phyloP scores from a whole-genome alignment of 1,284 basidiomycete species.

The Stygiomarasmius scandens region DNA sequence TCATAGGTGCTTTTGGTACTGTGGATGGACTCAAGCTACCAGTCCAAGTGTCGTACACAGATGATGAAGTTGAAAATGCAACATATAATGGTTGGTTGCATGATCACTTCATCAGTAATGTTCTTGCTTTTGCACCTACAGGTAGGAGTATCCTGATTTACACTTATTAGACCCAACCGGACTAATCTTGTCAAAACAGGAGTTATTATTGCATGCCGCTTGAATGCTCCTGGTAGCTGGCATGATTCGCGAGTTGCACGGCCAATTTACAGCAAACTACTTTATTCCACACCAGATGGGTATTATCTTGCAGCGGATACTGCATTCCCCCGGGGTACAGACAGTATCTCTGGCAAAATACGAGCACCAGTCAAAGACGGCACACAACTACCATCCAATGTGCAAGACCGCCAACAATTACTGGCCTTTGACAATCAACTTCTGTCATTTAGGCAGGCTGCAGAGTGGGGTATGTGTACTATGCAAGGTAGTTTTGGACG shows the following conservation, averaged over 20 bases:
- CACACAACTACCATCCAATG: conserved; percentile 27
- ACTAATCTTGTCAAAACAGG: conserved; percentile 23
- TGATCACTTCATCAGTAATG: conserved; percentile 39
- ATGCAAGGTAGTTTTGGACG: conserved; percentile 46
- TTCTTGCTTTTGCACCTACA: conserved; percentile 32
- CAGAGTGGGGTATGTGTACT: conserved; percentile 47
- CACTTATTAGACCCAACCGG: background rate
- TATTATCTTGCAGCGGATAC: conserved; percentile 47
- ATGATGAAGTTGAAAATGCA: conserved; percentile 47
- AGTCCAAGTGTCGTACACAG: conserved; percentile 29
- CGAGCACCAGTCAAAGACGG: conserved; percentile 43
- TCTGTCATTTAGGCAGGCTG: conserved; percentile 42
- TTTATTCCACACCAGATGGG: conserved; percentile 33
- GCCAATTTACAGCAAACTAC: conserved; percentile 39
- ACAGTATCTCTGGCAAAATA: conserved; percentile 35
- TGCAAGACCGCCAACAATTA: conserved; percentile 17
- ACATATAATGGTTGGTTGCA: conserved; percentile 53
- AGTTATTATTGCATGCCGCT: conserved; percentile 32
- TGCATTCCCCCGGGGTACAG: conserved; percentile 41
- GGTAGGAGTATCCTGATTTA: conserved; percentile 27
- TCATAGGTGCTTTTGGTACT: conserved; percentile 41
- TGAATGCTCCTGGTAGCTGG: conserved; percentile 53
- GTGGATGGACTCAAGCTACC: conserved; percentile 36
- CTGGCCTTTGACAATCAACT: conserved; percentile 33
- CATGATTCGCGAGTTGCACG: conserved; percentile 44